phyloP scores from a whole-genome alignment of 2,329 filamentous ascomycete species.

The Calonectria ilicicola region DNA sequence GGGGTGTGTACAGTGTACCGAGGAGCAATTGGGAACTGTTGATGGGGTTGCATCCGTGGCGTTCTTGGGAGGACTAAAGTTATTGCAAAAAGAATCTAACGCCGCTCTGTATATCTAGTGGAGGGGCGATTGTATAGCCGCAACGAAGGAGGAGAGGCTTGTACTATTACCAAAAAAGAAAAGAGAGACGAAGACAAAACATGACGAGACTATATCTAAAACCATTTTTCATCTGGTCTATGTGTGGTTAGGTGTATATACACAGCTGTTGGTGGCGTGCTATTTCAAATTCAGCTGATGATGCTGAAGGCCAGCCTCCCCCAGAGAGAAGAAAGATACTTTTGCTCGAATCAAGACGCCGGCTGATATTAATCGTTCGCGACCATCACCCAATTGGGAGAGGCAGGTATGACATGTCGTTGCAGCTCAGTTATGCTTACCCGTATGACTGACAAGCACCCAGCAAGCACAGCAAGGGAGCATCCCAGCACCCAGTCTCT shows the following conservation, averaged over 20 bases:
- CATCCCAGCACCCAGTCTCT: background rate
- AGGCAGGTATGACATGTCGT: background rate
- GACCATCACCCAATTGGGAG: background rate
- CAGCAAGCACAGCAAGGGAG: background rate
- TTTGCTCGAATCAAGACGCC: background rate
- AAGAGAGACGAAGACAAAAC: background rate
- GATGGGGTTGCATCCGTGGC: slow-evolving; percentile 38
- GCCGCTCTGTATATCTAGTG: slow-evolving; percentile 29
- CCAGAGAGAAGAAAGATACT: background rate
- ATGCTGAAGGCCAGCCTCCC: background rate
- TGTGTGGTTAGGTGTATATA: background rate
- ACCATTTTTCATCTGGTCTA: background rate
- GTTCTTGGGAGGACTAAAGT: slow-evolving; percentile 30
- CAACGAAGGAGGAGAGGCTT: background rate
- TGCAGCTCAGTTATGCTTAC: background rate
- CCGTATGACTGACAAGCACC: background rate
- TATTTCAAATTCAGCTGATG: background rate
- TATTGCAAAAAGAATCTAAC: slow-evolving; percentile 37
- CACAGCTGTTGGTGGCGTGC: background rate
- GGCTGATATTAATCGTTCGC: background rate
- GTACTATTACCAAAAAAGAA: slow-evolving; percentile 24
- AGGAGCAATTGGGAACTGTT: background rate
- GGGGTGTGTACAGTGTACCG: background rate
- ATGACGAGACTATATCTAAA: background rate
- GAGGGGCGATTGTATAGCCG: slow-evolving; percentile 31